These are phyloP conservation scores for Veloboletus limbatus DNA, from an alignment of 1,284 basidiomycete species.

Conservation along the genomic window DNA sequence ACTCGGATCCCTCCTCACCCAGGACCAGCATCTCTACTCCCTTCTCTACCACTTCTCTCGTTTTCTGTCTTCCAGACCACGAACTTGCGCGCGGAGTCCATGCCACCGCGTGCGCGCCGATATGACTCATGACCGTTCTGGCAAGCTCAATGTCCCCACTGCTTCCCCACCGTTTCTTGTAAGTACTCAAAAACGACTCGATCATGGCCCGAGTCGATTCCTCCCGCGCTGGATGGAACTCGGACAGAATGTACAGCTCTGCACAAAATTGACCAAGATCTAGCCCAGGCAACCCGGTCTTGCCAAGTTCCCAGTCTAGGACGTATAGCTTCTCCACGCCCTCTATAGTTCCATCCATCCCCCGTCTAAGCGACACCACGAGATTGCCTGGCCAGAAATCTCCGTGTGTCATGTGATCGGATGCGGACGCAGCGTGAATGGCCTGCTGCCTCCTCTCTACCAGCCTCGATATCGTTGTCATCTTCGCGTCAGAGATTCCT, in stretches of 20 bases:
- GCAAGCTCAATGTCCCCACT: slow-evolving; percentile 24
- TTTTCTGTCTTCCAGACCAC: slow-evolving; percentile 46
- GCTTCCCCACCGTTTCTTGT: slow-evolving; percentile 30
- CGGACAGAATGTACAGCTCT: slow-evolving; percentile 48
- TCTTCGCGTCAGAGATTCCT: slow-evolving; percentile 34
- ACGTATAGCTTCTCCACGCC: slow-evolving; percentile 42
- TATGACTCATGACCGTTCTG: slow-evolving; percentile 38
- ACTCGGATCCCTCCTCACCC: slow-evolving; percentile 33
- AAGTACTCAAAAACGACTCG: slow-evolving; percentile 43
- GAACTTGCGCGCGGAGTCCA: slow-evolving; percentile 40
- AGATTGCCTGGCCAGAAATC: slow-evolving; percentile 71
- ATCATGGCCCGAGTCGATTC: slow-evolving; percentile 36
- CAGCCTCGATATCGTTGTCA: slow-evolving; percentile 38
- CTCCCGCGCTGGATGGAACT: slow-evolving; percentile 41
- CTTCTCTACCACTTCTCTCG: slow-evolving; percentile 44
- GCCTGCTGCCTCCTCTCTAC: slow-evolving; percentile 34
- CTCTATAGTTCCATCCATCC: slow-evolving; percentile 21
- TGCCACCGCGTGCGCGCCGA: slow-evolving; percentile 49
- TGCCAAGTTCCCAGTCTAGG: slow-evolving; percentile 60
- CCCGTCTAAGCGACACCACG: slow-evolving; percentile 36
- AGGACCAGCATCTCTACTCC: slow-evolving; percentile 45
- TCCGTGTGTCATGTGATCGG: slow-evolving; percentile 39
- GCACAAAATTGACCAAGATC: slow-evolving; percentile 62
- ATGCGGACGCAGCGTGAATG: slow-evolving; percentile 37
- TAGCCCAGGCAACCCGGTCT: slow-evolving; percentile 47